Conservation (phyloP, 345 rosid species). For the Eucalyptus coolabah region DNA sequence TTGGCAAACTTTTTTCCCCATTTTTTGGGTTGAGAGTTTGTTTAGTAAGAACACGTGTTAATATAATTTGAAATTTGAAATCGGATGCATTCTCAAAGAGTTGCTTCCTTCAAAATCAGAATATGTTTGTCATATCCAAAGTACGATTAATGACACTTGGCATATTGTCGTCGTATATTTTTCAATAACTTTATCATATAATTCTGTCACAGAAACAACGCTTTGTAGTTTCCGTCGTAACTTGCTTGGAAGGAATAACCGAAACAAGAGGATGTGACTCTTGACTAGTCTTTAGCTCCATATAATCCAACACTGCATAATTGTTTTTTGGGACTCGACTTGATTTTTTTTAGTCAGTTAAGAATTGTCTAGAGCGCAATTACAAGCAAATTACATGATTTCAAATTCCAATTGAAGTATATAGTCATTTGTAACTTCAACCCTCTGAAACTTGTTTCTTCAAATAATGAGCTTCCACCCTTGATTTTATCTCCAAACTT, state of each 20-base stretch:
- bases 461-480: background rate
- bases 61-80: background rate
- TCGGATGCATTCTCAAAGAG: background rate
- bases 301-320: background rate
- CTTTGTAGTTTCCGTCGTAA: background rate
- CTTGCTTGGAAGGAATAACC: background rate
- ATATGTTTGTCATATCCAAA: background rate
- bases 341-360: background rate
- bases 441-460: background rate
- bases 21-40: background rate
- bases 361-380: background rate
- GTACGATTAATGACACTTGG: background rate
- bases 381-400: background rate
- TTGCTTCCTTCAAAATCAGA: background rate
- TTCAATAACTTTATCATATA: background rate
- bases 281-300: background rate
- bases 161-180: rapidly evolving
- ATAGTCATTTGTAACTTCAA: background rate
- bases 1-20: background rate
- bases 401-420: background rate
- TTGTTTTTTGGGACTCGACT: background rate
- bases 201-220: background rate
- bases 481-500: rapidly evolving
- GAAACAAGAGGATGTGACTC: background rate
- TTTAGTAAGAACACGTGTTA: background rate